Percentiles rank a stretch among this genome's conserved stretches.
These are phyloP conservation scores for Pythium aquatile DNA, from an alignment of 352 stramenopile genomes.

Conservation along the genomic window DNA sequence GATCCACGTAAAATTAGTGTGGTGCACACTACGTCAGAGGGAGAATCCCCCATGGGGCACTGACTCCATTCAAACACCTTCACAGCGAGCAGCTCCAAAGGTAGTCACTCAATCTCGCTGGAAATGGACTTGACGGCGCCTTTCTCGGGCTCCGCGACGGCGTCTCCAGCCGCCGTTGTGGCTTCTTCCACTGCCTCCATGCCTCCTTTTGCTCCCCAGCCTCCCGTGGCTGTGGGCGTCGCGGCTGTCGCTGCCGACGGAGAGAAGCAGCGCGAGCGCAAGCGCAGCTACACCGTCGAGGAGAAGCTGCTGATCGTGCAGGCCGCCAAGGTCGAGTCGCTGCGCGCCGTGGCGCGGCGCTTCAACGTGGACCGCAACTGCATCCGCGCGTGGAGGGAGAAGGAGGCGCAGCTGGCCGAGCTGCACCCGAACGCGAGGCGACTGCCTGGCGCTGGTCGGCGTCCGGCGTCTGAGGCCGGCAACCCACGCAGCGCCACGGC, in stretches of 20 bases:
- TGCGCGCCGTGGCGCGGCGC: slow-evolving; percentile 52
- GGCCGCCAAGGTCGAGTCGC: slow-evolving; percentile 48
- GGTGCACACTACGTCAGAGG: slow-evolving; percentile 15
- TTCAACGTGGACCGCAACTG: slow-evolving; percentile 77
- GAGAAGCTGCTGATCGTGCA: slow-evolving; percentile 69
- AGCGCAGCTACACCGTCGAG: slow-evolving; percentile 74
- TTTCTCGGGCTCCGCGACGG: background rate
- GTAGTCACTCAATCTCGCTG: background rate
- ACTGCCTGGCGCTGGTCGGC: slow-evolving; percentile 50
- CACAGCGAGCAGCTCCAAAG: background rate
- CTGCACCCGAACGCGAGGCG: slow-evolving; percentile 55
- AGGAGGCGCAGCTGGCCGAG: slow-evolving; percentile 55
- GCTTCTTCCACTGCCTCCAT: background rate
- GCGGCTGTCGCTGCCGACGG: slow-evolving; percentile 9
- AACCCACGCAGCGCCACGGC: background rate
- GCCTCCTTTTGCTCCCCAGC: background rate
- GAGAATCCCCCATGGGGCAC: slow-evolving; percentile 27
- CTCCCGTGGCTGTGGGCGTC: slow-evolving; percentile 1
- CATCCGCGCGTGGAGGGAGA: slow-evolving; percentile 64
- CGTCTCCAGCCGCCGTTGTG: background rate
- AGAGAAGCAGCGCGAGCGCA: slow-evolving; percentile 40
- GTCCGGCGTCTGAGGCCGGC: slow-evolving; percentile 25
- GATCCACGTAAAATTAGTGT: slow-evolving; percentile 8
- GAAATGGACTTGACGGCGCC: background rate
- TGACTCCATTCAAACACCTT: slow-evolving; percentile 14